Evolutionary conservation across 2,329 filamentous ascomycete species (phyloP), one percentile per base, ranked within the genome.

Genomic region (Tolypocladium tropicale): DNA sequence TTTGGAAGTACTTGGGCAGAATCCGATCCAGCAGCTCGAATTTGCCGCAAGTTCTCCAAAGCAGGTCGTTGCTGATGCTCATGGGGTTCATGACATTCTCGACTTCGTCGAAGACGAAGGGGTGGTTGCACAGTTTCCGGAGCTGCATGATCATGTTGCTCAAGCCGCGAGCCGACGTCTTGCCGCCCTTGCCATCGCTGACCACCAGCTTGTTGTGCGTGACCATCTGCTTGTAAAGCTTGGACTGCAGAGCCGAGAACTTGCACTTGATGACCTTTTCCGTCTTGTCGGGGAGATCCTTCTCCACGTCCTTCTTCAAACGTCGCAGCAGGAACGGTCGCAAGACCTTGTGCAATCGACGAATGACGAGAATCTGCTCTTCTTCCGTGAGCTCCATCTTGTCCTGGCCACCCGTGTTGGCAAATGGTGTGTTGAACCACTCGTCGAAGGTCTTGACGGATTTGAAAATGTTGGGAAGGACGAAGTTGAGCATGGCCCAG

Each of bases 141-240:
- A 99, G 77, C 75, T 99, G 94, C 94, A 99, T 99, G 59, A 99
- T 90, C 92, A 99, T 99, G 75, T 99, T 99, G 79, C 93, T 97
- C 60, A 99, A 77, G 70, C 94, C 94, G 68, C 91, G 90, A 74
- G 95, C 88, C 63, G 89, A 89, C 51, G 90, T 91, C 83, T 96
- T 96, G 66, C 92, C 92, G 60, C 91, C 92, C 75, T 96, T 96
- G 67, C 90, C 91, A 68, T 97, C 93, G 71, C 90, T 91, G 65
- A 99, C 92, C 64, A 90, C 86, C 68, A 99, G 86, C 71, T 89
- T 93, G 75, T 97, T 95, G 76, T 96, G 90, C 1, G 88, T 95
- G 58, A 96, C 88, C 78, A 99, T 92, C 70, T 99, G 94, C 76
- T 95, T 95, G 81, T 99, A 96, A 43, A 99, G 79, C 68, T 92